Base-by-base conservation (phyloP, 768 basidiomycete genomes). In the Suillus spraguei region DNA sequence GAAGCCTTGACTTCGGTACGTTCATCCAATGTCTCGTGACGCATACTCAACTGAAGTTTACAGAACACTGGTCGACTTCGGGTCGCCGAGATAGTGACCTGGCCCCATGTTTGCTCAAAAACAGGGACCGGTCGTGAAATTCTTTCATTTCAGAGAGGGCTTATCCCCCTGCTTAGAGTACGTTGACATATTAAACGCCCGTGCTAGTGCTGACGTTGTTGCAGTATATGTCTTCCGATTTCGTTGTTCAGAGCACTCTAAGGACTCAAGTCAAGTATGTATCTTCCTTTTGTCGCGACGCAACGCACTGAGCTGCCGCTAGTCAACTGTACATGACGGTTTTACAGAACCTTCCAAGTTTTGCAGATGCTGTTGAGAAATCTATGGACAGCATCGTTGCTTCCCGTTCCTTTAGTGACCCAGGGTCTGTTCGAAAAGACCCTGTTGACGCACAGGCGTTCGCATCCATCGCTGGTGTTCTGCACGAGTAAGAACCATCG, bases 131-230 rank as follows among this genome's bases (percentile, higher is more conserved):
- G 63, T 55, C 64, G 66, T 0, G 66, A 72, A 0, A 65, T 69
- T 0, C 76, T 89, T 9, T 88, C 88, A 2, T 90, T 90, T 63
- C 86, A 89, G 64, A 73, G 81, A 33, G 87, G 83, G 0, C 80
- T 82, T 64, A 66, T 89, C 7, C 84, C 83, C 0, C 65, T 89
- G 20, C 71, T 89, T n/a, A 74, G 80, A 39, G 87, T 87, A 63
- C 47, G 73, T 64, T 9, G 5, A 20, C 17, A 9, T 52, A 16
- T 41, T 10, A 53, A 3, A 13, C 22, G 47, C 41, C 11, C 42
- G 67, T 62, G 13, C 60, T 16, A 16, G 20, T 20, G 16, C 16
- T 47, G 38, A 35, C 8, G 32, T 66, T 60, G 5, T 60, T 17
- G 46, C 49, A 89, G 86, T 87, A 87, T 69, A 71, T 86, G 46